A percentile compares a stretch with the other conserved stretches of the same genome.
These are phyloP conservation scores for Aspergillus ustus DNA, from an alignment of 2,329 filamentous ascomycete species.

Conservation along the genomic window DNA sequence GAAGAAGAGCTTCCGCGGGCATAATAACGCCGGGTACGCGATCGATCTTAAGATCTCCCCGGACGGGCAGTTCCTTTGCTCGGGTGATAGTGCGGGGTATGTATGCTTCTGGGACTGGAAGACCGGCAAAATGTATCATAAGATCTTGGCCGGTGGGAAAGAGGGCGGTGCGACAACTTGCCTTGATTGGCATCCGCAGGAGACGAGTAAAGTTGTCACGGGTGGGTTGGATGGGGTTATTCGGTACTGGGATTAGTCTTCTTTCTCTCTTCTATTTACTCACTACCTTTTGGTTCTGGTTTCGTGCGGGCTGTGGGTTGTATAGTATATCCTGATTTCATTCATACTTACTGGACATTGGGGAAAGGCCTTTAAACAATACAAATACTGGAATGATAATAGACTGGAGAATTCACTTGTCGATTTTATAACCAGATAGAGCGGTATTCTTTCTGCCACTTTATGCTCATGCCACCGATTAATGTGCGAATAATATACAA, in stretches of 20 bases:
- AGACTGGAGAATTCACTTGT: background rate
- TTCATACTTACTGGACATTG: background rate
- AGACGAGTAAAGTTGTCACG: slow-evolving; percentile 90
- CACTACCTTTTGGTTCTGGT: background rate
- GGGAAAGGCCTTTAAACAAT: background rate
- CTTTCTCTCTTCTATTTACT: background rate
- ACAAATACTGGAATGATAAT: background rate
- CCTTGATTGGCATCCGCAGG: slow-evolving; percentile 95
- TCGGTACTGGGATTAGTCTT: slow-evolving; percentile 83
- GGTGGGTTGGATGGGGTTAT: slow-evolving; percentile 88
- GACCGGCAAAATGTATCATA: slow-evolving; percentile 98
- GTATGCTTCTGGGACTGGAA: slow-evolving; percentile 99
- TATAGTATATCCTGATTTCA: background rate
- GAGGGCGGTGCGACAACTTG: slow-evolving; percentile 82
- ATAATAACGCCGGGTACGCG: slow-evolving; percentile 93
- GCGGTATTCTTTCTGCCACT: background rate
- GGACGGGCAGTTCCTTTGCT: slow-evolving; percentile 88
- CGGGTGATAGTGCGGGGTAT: slow-evolving; percentile 84
- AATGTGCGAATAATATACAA: background rate
- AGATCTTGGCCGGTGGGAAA: slow-evolving; percentile 72
- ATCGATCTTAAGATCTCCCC: slow-evolving; percentile 88
- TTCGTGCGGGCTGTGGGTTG: background rate
- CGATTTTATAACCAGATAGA: background rate
- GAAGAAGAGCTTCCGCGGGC: slow-evolving; percentile 94
- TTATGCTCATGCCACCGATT: background rate